Evolutionary conservation across 2,329 filamentous ascomycete species (phyloP).

Genomic region (Tympanopsis confertula): DNA sequence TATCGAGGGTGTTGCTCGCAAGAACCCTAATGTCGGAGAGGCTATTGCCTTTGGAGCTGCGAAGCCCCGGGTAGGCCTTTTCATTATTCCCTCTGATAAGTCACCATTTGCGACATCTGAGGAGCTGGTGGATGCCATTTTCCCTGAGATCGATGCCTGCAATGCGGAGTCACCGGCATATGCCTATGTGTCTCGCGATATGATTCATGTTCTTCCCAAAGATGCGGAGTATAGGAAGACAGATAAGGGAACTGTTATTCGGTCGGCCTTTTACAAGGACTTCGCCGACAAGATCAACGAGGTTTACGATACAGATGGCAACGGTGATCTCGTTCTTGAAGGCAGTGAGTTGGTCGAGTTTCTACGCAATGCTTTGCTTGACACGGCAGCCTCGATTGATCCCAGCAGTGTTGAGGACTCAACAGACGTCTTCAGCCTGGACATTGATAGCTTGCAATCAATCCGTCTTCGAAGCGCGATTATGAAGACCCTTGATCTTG

Average conservation of each 20-base stretch:
- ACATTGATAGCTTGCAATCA: conserved; percentile 32
- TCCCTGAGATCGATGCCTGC: conserved; percentile 21
- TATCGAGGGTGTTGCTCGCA: conserved; percentile 30
- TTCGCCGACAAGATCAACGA: conserved; percentile 22
- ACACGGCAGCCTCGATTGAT: conserved; percentile 17
- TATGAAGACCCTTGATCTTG: conserved; percentile 22
- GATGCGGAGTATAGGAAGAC: conserved; percentile 23
- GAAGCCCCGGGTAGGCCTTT: conserved; percentile 33
- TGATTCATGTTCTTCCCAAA: conserved; percentile 19
- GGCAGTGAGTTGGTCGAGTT: conserved; percentile 19
- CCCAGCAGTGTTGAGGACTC: conserved; percentile 12
- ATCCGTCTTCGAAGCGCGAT: conserved; percentile 29
- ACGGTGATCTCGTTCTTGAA: too few species aligned
- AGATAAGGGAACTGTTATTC: conserved; percentile 32
- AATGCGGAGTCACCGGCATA: conserved; percentile 26
- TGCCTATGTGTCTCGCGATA: conserved; percentile 26
- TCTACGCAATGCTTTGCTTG: conserved; percentile 19
- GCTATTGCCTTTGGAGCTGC: conserved; percentile 39
- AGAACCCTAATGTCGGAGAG: conserved; percentile 33
- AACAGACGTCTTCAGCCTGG: conserved; percentile 28
- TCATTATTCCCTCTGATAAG: too few species aligned
- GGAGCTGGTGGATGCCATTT: conserved; percentile 21
- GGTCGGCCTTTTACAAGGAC: conserved; percentile 21
- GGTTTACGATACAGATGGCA: conserved; percentile 16
- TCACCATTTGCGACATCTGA: too few species aligned